Evolutionary conservation across 768 basidiomycete species (phyloP).

Genomic region (Amanita pseudoporphyria): DNA sequence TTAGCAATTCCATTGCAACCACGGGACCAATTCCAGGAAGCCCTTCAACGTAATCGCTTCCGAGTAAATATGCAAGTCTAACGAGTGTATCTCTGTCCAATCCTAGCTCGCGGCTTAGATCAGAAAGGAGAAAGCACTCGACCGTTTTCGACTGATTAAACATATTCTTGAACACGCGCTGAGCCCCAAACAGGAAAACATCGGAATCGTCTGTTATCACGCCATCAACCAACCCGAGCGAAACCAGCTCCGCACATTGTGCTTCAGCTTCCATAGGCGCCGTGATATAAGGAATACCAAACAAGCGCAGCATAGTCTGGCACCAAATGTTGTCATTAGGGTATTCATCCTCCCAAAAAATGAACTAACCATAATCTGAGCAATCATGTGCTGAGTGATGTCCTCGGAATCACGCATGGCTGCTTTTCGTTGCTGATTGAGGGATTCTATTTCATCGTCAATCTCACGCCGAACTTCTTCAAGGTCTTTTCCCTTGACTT

Average conservation of each 20-base stretch:
- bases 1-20: constrained; percentile 89
- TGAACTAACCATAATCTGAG: constrained; percentile 60
- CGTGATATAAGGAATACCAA: constrained; percentile 96
- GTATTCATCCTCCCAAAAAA: neutral
- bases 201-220: constrained; percentile 99
- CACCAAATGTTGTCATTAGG: neutral
- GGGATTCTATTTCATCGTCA: constrained; percentile 76
- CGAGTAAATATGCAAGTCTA: constrained; percentile 85
- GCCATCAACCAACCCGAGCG: constrained; percentile 84
- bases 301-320: constrained; percentile 83
- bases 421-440: constrained; percentile 78
- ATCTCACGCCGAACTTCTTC: constrained; percentile 81
- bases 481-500: constrained; percentile 81
- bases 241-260: constrained; percentile 88
- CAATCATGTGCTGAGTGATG: constrained; percentile 89
- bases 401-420: constrained; percentile 94
- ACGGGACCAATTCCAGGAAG: constrained; percentile 90
- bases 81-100: constrained; percentile 81
- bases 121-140: constrained; percentile 83
- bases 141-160: constrained; percentile 99
- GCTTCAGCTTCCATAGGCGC: constrained; percentile 99
- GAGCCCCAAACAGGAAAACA: constrained; percentile 94
- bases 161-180: constrained; percentile 98
- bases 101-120: constrained; percentile 81
- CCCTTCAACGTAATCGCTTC: constrained; percentile 95